Evolutionary conservation across 106 monocot genomes (phyloP).

Genomic region (Chionographis japonica): DNA sequence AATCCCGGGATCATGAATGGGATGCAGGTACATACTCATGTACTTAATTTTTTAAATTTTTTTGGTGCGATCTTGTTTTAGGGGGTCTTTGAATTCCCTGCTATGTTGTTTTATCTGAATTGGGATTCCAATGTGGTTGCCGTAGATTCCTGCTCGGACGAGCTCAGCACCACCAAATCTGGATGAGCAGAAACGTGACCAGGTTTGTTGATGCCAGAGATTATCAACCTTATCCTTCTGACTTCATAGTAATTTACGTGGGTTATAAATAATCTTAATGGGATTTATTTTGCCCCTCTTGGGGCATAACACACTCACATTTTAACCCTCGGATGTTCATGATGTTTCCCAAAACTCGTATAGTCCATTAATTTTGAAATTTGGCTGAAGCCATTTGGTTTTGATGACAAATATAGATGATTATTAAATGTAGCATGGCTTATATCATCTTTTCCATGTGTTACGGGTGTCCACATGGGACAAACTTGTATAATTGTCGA

Average conservation of each 20-base stretch:
- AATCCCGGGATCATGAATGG: conserved; percentile 63
- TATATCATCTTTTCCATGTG: too few species aligned
- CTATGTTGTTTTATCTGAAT: neutral
- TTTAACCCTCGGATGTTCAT: too few species aligned
- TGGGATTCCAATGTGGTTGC: neutral
- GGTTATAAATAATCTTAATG: neutral
- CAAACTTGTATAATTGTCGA: too few species aligned
- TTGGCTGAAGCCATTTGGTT: too few species aligned
- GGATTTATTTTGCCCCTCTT: too few species aligned
- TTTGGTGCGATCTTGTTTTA: neutral
- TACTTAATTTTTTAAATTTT: neutral
- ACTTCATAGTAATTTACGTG: neutral
- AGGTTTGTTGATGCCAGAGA: conserved; percentile 32
- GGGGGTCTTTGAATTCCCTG: neutral
- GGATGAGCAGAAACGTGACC: conserved; percentile 80
- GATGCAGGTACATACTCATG: conserved; percentile 43
- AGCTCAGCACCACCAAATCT: conserved; percentile 91
- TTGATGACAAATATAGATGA: too few species aligned
- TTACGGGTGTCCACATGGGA: too few species aligned
- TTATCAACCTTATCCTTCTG: neutral
- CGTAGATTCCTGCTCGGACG: conserved; percentile 61
- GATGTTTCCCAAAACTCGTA: too few species aligned
- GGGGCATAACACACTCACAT: too few species aligned
- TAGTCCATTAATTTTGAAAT: too few species aligned
- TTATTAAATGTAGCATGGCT: too few species aligned